Base-by-base conservation (phyloP, 2,329 filamentous ascomycete genomes). In the Meredithiella fracta region DNA sequence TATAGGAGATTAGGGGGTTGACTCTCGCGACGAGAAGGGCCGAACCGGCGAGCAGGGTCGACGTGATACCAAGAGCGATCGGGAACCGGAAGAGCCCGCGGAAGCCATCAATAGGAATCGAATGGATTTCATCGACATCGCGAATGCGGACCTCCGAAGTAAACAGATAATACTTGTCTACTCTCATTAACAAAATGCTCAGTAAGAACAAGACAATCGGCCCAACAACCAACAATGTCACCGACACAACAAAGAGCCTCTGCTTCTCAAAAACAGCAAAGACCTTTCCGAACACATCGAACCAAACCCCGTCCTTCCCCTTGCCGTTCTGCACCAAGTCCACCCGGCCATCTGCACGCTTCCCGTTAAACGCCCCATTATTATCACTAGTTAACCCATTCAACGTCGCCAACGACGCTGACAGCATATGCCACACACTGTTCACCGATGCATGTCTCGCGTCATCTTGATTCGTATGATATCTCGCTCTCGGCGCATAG, bases 401-500 rank as follows among this genome's bases (percentile, higher is more conserved):
- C 22, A 86, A 80, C 0, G 90, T 92, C 5, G 82, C 78, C 23
- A 96, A 70, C 4, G 89, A 81, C 14, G 83, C 83, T 38, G 87
- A 94, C 38, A 98, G 74, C 92, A 98, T 97, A 67, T 97, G 90
- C 90, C 90, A 97, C 20, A 97, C 68, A 60, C 78, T 82, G 50
- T 71, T 69, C 58, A 68, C 68, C n/a, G 80, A 85, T 0, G 89
- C 85, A 67, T 96, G 88, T 40, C 79, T 79, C 2, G 82, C 75
- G 65, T 94, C 87, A 65, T 98, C 92, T 64, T 95, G 81, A 59
- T 87, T 78, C 0, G 91, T 97, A 65, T 98, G 92, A 64, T 98
- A 98, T 57, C 86, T 75, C 20, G 88, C 78, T 54, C 92, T 78
- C 1, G 91, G 91, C 61, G 82, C 80, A 71, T 87, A 91, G 68